Base-by-base conservation (phyloP, 371 early-diverging fungal genomes). In the Rhizopus sp. region DNA sequence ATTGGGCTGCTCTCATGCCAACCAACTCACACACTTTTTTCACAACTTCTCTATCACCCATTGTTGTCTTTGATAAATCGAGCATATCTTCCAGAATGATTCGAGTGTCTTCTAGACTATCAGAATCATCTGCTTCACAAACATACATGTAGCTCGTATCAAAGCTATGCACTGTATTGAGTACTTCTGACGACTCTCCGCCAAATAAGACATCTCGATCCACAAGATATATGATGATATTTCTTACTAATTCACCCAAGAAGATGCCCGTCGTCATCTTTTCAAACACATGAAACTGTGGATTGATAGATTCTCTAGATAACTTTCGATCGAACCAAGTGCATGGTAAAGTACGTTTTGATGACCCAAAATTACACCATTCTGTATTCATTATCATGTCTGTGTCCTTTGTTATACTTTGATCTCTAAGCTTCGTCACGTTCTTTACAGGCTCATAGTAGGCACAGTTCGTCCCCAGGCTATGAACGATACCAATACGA, bases 261-360 rank as follows among this genome's bases (percentile, higher is more conserved):
- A 94, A 95, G 60, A 92, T 84, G n/a, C 96, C 96, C n/a, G 93
- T 89, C n/a, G 95, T 88, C 90, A 95, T 89, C 72, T 97, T 96
- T 64, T 95, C 96, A 72, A 92, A 93, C 41, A 88, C 83, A 68
- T 95, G 94, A 66, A 84, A 77, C 32, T 84, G 81, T 17, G 91
- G 91, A 64, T 92, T 89, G 30, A 78, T 65, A 16, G 93, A 88
- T 55, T 83, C 83, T 41, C 87, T 79, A 66, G 95, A 95, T 46
- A 95, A 82, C 48, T 81, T 78, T 57, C 80, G 67, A 76, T 96
- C 98, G 70, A 90, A 94, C 80, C 85, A 80, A 12, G 93, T 93
- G 62, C 87, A 72, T 17, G 96, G 95, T 16, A 96, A 75, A 32
- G 77, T 73, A 37, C 84, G 64, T 60, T 86, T 77, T 0, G 88